Evolutionary conservation across 1,284 basidiomycete species (phyloP).

Genomic region (Pseudozyma flocculosa): DNA sequence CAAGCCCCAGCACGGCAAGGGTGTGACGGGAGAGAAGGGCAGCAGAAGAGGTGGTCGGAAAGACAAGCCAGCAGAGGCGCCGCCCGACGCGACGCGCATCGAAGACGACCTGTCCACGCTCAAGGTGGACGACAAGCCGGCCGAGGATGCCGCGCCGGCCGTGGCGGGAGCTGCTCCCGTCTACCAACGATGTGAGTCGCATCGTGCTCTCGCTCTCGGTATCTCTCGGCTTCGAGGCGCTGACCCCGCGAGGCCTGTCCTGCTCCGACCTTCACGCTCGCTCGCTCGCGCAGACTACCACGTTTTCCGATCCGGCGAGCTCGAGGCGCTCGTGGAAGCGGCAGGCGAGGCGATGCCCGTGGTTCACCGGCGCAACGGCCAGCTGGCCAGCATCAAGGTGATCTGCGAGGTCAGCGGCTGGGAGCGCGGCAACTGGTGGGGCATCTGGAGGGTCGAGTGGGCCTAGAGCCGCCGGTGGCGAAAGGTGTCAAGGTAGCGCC

Average conservation of each 20-base stretch:
- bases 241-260: not conserved
- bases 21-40: slow-evolving; percentile 3
- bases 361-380: slow-evolving; percentile 1
- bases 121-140: not conserved
- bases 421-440: slow-evolving; percentile 58
- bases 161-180: slow-evolving; percentile 23
- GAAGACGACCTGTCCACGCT: slow-evolving; percentile 5
- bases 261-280: not conserved
- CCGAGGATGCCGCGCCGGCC: no score
- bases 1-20: slow-evolving; percentile 21
- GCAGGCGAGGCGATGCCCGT: slow-evolving; percentile 26
- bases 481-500: no score
- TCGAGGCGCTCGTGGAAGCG: slow-evolving; percentile 48
- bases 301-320: slow-evolving; percentile 49
- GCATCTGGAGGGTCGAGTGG: slow-evolving; percentile 52
- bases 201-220: not conserved
- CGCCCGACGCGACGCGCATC: slow-evolving; percentile 6
- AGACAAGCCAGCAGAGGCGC: not conserved
- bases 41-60: not conserved
- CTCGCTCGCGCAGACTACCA: slow-evolving; percentile 42
- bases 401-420: slow-evolving; percentile 45
- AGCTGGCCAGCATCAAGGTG: slow-evolving; percentile 9
- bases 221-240: not conserved
- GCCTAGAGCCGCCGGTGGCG: no score
- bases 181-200: slow-evolving; percentile 45